phyloP scores from a whole-genome alignment of 2,329 filamentous ascomycete species.

The Graphiopsis chlorocephala region DNA sequence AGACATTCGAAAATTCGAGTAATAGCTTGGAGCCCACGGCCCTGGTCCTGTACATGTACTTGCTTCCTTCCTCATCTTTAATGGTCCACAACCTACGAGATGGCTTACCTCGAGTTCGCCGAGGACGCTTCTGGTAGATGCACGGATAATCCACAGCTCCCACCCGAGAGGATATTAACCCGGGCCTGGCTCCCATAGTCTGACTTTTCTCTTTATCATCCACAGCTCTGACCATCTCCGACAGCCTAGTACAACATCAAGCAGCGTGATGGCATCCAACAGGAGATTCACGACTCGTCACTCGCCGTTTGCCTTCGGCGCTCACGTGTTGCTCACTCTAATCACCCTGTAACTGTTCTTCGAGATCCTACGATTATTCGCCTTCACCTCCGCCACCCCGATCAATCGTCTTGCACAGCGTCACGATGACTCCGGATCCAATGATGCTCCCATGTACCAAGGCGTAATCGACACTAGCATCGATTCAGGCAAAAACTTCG shows the following conservation, averaged over 20 bases:
- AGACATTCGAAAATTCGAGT: too few relatives aligned
- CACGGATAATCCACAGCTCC: not conserved
- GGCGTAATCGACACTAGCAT: not conserved
- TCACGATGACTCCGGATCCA: not conserved
- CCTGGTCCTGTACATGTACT: too few relatives aligned
- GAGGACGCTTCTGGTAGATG: not conserved
- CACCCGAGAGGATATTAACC: not conserved
- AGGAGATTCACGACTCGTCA: not conserved
- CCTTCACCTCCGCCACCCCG: not conserved
- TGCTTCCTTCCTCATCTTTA: not conserved
- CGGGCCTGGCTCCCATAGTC: too few relatives aligned
- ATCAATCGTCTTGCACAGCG: not conserved
- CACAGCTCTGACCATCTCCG: not conserved
- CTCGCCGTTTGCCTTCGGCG: not conserved
- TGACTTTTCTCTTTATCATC: not conserved
- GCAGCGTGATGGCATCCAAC: not conserved
- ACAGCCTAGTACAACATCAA: not conserved
- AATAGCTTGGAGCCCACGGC: too few relatives aligned
- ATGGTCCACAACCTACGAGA: not conserved
- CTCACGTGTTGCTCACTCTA: not conserved
- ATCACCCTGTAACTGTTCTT: not conserved
- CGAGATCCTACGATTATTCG: not conserved
- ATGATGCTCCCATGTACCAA: not conserved
- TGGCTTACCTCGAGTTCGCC: not conserved
- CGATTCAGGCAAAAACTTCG: not conserved